Percentiles rank a stretch among this genome's conserved stretches.
These are phyloP conservation scores for Arthrobotrys pseudoclavata DNA, from an alignment of 2,329 filamentous ascomycete species.

Conservation along the genomic window DNA sequence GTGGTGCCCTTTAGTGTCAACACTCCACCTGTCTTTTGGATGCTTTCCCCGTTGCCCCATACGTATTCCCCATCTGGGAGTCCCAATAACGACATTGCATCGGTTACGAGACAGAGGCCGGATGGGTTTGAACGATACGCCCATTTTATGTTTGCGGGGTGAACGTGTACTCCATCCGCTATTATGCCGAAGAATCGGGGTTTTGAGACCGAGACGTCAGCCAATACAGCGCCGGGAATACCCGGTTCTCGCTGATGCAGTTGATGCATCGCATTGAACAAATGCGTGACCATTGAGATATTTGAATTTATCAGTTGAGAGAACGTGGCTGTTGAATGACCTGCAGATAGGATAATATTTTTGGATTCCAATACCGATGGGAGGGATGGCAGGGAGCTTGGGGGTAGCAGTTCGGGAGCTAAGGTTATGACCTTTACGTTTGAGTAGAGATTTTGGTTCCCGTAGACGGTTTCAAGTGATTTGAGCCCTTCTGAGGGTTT, in stretches of 20 bases:
- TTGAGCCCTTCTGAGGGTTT: conserved; percentile 73
- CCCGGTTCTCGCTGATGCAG: conserved; percentile 92
- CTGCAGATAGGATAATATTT: conserved; percentile 81
- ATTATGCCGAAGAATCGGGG: conserved; percentile 90
- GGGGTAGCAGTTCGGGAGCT: conserved; percentile 82
- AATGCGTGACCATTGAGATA: conserved; percentile 89
- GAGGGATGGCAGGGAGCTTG: conserved; percentile 75
- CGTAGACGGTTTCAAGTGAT: conserved; percentile 80
- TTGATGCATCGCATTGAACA: conserved; percentile 94
- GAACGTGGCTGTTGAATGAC: conserved; percentile 89
- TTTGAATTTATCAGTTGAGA: conserved; percentile 78
- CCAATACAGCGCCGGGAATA: conserved; percentile 86
- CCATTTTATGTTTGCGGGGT: conserved; percentile 88
- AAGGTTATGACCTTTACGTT: conserved; percentile 85
- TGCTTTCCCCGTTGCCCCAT: conserved; percentile 81
- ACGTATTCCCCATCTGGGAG: conserved; percentile 85
- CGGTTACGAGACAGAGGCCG: conserved; percentile 89
- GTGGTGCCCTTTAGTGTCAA: conserved; percentile 83
- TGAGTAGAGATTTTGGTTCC: conserved; percentile 75
- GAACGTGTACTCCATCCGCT: conserved; percentile 88
- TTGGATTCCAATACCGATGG: conserved; percentile 72
- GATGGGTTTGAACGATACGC: conserved; percentile 87
- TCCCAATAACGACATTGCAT: conserved; percentile 89
- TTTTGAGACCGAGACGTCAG: conserved; percentile 70
- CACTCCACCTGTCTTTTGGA: conserved; percentile 79